Base-by-base conservation (phyloP, 345 rosid species). In the Camelina neglecta region DNA sequence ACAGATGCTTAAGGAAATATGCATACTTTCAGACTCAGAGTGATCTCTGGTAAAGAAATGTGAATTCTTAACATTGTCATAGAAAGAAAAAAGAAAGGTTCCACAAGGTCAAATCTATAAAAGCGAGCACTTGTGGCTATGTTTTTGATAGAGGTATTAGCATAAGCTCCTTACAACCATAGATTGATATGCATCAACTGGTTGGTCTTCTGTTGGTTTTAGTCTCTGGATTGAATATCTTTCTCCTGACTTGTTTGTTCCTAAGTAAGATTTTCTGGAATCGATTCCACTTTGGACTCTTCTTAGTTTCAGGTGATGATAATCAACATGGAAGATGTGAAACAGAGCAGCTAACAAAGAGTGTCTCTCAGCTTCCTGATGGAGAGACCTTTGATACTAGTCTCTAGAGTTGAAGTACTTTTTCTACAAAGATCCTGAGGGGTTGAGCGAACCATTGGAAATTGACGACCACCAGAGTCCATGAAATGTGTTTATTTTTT, bases 61-160 rank as follows among this genome's bases (percentile, higher is more conserved):
- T 75, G 69, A 39, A 49, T 12, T 75, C 59, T 21, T 31, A 20
- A 31, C 42, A 68, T 63, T 75, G 74, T 68, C 42, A 1, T 68
- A 39, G 53, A 48, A 60, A 67, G 42, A 16, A 36, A 26, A 48
- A 35, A 26, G 35, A 23, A 61, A 16, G 6, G 24, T 56, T 44
- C 29, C 50, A 55, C 57, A 64, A 31, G 23, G 41, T 29, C 33
- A 24, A 61, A 72, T 72, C 69, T 62, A 18, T 29, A 50, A 6
- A 31, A 71, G 36, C 20, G 15, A 68, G 62, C 65, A 57, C n/a
- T 6, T 64, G 58, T 56, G 55, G 39, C 44, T 29, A 11, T 57
- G 36, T 2, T 42, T 57, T 70, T 45, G 20, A 18, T 31, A 59
- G 15, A 35, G n/a, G n/a, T 45, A 31, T 10, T 33, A 36, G 57